Conservation (phyloP, 305 asterid genomes). For the Nicotiana rustica region DNA sequence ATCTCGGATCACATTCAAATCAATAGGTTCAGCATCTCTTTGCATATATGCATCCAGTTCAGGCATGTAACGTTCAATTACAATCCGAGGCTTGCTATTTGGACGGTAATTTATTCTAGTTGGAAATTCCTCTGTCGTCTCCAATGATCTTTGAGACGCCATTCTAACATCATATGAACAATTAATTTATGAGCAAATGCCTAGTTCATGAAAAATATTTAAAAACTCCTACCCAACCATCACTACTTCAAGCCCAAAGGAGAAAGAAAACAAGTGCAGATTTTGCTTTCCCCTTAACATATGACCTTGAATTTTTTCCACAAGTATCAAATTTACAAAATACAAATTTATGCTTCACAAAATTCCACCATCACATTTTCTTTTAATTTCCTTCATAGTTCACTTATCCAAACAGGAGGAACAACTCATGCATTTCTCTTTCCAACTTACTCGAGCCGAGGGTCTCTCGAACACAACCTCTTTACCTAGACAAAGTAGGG, state of each 20-base stretch:
- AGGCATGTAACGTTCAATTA: conserved; percentile 38
- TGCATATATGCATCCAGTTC: conserved; percentile 31
- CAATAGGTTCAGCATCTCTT: conserved; percentile 32
- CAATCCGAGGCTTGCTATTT: conserved; percentile 32
- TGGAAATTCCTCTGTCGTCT: conserved; percentile 8
- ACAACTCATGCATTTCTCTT: neutral
- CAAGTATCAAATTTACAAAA: neutral
- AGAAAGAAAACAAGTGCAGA: neutral
- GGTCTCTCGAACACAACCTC: too few relatives aligned
- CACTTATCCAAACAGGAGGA: conserved; percentile 5
- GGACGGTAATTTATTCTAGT: conserved; percentile 32
- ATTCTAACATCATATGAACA: conserved; percentile 27
- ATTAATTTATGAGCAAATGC: neutral
- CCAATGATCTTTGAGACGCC: conserved; percentile 33
- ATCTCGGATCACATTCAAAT: conserved; percentile 29
- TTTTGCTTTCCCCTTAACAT: neutral
- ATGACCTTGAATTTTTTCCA: neutral
- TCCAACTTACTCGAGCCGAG: neutral
- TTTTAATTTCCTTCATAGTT: neutral
- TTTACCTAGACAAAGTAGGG: too few relatives aligned
- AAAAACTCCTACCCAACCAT: neutral
- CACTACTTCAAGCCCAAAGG: neutral
- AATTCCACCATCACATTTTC: neutral
- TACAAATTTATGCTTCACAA: neutral
- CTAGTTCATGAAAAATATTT: neutral